Evolutionary conservation across 345 rosid genomes (phyloP), one percentile per base, ranked within the genome.

Genomic region (Syzygium aromaticum): DNA sequence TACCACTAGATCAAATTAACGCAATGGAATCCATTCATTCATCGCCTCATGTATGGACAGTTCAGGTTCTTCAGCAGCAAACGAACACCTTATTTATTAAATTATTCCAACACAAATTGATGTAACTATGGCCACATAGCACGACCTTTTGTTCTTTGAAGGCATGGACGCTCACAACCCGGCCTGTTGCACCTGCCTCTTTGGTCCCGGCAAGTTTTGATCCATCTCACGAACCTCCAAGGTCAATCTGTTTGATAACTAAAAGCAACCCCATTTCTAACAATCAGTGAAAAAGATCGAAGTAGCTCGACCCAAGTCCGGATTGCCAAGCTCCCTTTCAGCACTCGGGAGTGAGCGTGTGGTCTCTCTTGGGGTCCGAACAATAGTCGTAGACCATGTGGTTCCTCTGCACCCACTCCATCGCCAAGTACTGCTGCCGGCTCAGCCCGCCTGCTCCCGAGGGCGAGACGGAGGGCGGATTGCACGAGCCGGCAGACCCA

Each of bases 301-400:
- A 13, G 54, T 14, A 52, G 73, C 38, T 61, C 19, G 14, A 16
- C 27, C 64, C 30, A 19, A 64, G 11, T 64, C 77, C 43, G 11
- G 17, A 64, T 64, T 16, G 21, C 25, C 14, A 5, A 11, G 82
- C 49, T 38, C 82, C 27, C 10, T 73, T 38, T 73, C 82, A 95
- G 84, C 99, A 96, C 90, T 97, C 99, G 3, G 99, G 99, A n/a
- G 89, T 95, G 85, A 90, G 93, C 25, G 94, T 92, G 28, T 91
- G 99, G 90, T 96, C 98, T 86, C 98, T 92, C 30, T 89, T 93
- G 28, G 96, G 94, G 86, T 97, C 99, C 61, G 89, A 90, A 89
- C 99, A 97, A 86, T 96, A 97, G 91, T 97, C 89, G 86, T 97
- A 96, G 46, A 92, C 97, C 95, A 94, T 82, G 89, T 92, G 91